phyloP scores from a whole-genome alignment of 495 filamentous ascomycete species.

The Penicillium desertorum region DNA sequence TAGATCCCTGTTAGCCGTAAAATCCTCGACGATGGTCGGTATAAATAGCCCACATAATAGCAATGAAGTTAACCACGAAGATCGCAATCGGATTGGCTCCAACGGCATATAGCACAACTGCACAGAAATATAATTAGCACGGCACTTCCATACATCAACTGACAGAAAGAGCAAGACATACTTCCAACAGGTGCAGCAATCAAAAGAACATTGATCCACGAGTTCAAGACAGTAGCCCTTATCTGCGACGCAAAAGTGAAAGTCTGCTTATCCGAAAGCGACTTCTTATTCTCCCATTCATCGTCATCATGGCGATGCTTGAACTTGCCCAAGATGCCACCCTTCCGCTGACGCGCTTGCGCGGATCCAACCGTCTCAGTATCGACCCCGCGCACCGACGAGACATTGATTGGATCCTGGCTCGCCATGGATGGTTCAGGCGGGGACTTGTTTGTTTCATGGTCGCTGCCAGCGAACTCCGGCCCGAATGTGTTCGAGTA shows the following conservation, averaged over 20 bases:
- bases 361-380: constrained; percentile 9
- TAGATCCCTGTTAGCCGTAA: background rate
- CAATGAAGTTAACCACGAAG: constrained; percentile 88
- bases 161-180: constrained; percentile 18
- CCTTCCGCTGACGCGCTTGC: constrained; percentile 33
- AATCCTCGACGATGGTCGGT: background rate
- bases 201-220: constrained; percentile 83
- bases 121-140: constrained; percentile 12
- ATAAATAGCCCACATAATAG: constrained; percentile 58
- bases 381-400: constrained; percentile 16
- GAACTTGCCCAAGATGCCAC: constrained; percentile 22
- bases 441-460: constrained; percentile 15
- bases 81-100: constrained; percentile 56
- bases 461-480: constrained; percentile 27
- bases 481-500: constrained; percentile 34
- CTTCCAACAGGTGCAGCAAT: constrained; percentile 72
- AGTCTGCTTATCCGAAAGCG: constrained; percentile 43
- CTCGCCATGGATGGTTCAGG: constrained; percentile 36
- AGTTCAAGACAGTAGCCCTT: constrained; percentile 67
- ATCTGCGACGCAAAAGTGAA: constrained; percentile 72
- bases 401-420: constrained; percentile 41
- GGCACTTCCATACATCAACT: background rate
- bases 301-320: constrained; percentile 1
- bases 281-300: constrained; percentile 24
- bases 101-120: constrained; percentile 66